Evolutionary conservation across 2,329 filamentous ascomycete genomes (phyloP).

Genomic region (Botrytis deweyae): DNA sequence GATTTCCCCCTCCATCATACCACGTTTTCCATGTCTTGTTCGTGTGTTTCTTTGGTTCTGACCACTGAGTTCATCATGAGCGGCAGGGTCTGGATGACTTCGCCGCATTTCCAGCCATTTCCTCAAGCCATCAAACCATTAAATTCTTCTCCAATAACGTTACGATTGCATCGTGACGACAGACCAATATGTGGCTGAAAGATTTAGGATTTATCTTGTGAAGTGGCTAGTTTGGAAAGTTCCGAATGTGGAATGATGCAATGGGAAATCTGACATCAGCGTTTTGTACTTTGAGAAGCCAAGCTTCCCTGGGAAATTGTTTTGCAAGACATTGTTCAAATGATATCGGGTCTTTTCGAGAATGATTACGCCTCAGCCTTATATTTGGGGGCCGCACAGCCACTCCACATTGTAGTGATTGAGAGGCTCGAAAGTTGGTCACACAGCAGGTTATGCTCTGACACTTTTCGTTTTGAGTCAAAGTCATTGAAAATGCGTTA

Average conservation of each 20-base stretch:
- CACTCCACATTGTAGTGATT: background rate
- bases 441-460: background rate
- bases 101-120: conserved; percentile 4
- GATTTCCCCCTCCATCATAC: background rate
- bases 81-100: background rate
- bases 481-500: background rate
- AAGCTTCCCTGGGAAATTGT: background rate
- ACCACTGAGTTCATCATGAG: background rate
- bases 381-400: conserved; percentile 6
- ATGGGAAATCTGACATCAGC: conserved; percentile 6
- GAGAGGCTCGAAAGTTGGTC: background rate
- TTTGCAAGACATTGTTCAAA: background rate
- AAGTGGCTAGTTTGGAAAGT: conserved; percentile 11
- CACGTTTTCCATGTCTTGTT: background rate
- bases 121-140: background rate
- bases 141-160: background rate
- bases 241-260: conserved; percentile 6
- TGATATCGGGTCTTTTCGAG: background rate
- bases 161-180: background rate
- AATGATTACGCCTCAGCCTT: conserved; percentile 3
- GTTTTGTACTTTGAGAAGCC: background rate
- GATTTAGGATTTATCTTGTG: background rate
- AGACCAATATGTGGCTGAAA: background rate
- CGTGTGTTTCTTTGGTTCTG: background rate
- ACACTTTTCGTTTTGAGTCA: background rate